Base-by-base conservation (phyloP, 176 grass and related monocot genomes). In the Alloteropsis semialata region DNA sequence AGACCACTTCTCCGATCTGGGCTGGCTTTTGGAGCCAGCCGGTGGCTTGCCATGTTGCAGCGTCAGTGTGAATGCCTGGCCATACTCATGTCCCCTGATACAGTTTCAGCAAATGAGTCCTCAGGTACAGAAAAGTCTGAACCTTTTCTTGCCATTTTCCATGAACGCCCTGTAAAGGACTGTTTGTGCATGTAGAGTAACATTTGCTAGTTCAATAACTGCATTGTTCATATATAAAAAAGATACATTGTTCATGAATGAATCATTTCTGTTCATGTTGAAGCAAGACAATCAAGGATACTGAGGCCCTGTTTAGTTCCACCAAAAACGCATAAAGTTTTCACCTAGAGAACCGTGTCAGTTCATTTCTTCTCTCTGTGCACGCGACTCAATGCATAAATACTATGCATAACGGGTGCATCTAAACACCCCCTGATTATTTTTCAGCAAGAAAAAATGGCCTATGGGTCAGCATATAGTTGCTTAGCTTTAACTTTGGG, bases 11-110 rank as follows among this genome's bases (percentile, higher is more conserved):
- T 98, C 56, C 87, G 88, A 38, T 95, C 92, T 18, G 96, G 96
- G n/a, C 81, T 76, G 2, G 92, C 84, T 22, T 88, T 95, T 62
- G 96, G 96, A 8, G 92, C 96, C 61, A 82, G 87, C 55, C 88
- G 96, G 21, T 98, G 96, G 96, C 87, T 98, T 27, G 91, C 92
- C 1, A 95, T 87, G 30, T 84, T 98, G 60, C 90, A 93, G 84
- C 90, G 92, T 36, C 87, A 93, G 85, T 93, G 92, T 34, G 88
- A 98, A 75, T 86, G 88, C 88, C 77, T 98, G 29, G 96, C 88
- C 71, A 88, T 90, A 61, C 89, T 98, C 33, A 91, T 93, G 96
- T 89, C 92, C 4, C 89, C 92, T 36, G 75, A 85, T 71, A 84
- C 92, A 54, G 60, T 78, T 22, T 29, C 90, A 16, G 62, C 90